These are phyloP conservation scores for Stylosanthes scabra DNA, from an alignment of 331 rosid species.

Conservation along the genomic window DNA sequence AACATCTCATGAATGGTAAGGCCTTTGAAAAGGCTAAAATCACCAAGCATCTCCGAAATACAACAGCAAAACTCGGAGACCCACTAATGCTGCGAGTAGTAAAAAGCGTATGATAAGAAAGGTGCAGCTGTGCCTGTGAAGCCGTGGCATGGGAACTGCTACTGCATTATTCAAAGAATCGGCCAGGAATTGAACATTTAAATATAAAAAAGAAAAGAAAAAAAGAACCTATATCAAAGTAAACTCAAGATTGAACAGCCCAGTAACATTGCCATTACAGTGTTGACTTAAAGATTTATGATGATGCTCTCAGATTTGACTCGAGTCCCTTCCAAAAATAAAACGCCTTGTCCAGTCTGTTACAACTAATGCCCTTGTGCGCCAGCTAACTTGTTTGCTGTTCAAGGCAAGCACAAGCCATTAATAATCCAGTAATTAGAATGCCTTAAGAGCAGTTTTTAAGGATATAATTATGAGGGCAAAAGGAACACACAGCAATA, in stretches of 20 bases:
- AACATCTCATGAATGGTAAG: too few relatives aligned
- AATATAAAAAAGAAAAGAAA: too few relatives aligned
- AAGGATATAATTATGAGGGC: neutral
- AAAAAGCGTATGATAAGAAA: neutral
- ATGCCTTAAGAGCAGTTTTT: constrained; percentile 12
- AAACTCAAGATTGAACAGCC: constrained; percentile 28
- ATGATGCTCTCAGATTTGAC: constrained; percentile 67
- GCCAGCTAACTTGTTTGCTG: constrained; percentile 99
- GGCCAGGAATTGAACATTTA: constrained; percentile 2
- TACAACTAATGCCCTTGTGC: constrained; percentile 84
- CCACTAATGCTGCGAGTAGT: constrained; percentile 23
- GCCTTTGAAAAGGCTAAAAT: constrained; percentile 34
- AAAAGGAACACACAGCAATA: constrained; percentile 53
- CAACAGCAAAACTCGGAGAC: constrained; percentile 47
- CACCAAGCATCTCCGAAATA: constrained; percentile 33
- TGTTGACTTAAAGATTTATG: constrained; percentile 64
- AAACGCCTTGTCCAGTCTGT: constrained; percentile 89
- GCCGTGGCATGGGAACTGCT: neutral
- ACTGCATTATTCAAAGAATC: constrained; percentile 45
- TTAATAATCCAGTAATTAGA: constrained; percentile 15
- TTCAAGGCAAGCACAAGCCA: constrained; percentile 25
- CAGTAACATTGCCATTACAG: constrained; percentile 33
- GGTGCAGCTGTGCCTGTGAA: constrained; percentile 22
- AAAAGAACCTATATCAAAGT: constrained; percentile 22
- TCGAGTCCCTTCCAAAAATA: constrained; percentile 90